Base-by-base conservation (phyloP, 2,329 filamentous ascomycete species). In the Coniochaeta sp. region DNA sequence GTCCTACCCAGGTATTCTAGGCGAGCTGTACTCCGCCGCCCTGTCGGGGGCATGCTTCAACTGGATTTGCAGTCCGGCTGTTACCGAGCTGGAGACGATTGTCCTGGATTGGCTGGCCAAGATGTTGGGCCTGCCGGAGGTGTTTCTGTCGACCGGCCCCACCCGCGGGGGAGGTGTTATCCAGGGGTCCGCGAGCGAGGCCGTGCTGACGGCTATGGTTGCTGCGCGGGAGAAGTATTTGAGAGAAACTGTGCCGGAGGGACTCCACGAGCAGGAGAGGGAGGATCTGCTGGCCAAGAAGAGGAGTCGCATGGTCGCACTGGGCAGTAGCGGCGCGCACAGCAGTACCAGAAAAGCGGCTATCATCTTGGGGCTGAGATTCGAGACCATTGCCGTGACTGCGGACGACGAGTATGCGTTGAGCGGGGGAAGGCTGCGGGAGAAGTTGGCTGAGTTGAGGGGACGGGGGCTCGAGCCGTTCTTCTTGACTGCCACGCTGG, bases 1-100 rank as follows among this genome's bases (percentile, higher is more conserved):
- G 59, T 90, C 89, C 38, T 97, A 89, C 71, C 92, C 93, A 0
- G 85, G 87, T 31, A 93, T 96, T 73, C 82, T 98, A 12, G 93
- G 91, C 22, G 93, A 98, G 76, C 87, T 98, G 78, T 98, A 96
- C 79, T 91, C 87, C 50, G 88, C 90, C 6, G 89, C 91, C 7
- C 93, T 97, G 75, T 95, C 87, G 14, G 90, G 90, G 17, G 91
- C 93, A 1, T 91, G 91, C 43, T 98, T 98, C 81, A 98, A 98
- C 76, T 98, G 93, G 93, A 87, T 97, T 64, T 97, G 93, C 76
- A 92, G 88, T 6, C 93, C 93, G 0, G 92, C 90, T 7, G 88
- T 95, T 19, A 98, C 93, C 0, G 93, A 98, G 76, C 82, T 98
- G 56, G 93, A 98, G 79, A 96, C 93, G 0, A 82, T 97, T 26